Conservation (phyloP, 78 protist genomes). For the Dictyostelium capitatum region DNA sequence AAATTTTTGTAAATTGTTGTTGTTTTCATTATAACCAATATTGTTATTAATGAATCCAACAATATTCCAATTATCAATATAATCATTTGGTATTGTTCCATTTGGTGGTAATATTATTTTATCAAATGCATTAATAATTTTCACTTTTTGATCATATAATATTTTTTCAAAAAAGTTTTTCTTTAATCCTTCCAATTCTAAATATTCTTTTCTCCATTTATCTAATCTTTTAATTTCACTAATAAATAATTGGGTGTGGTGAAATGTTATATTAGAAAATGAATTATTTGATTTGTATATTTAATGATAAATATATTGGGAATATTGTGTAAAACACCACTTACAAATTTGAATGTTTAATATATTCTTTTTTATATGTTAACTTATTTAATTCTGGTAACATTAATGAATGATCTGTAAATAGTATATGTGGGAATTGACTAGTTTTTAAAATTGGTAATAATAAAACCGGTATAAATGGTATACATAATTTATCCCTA, state of each 20-base stretch:
- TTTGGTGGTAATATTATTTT: neutral
- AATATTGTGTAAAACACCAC: too few species aligned
- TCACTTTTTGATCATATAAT: slow-evolving; percentile 6
- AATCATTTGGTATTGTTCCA: neutral
- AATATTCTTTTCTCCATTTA: slow-evolving; percentile 13
- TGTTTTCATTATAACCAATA: neutral
- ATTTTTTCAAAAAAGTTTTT: neutral
- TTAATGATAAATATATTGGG: too few species aligned
- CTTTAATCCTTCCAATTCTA: neutral
- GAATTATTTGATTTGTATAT: too few species aligned
- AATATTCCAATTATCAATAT: neutral
- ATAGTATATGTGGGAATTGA: neutral
- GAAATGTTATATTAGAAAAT: too few species aligned
- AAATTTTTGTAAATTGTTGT: too few species aligned
- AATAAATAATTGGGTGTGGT: too few species aligned
- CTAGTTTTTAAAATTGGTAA: slow-evolving; percentile 7
- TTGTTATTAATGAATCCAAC: neutral
- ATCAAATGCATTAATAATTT: slow-evolving; percentile 2
- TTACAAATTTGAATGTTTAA: neutral
- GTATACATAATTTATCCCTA: slow-evolving; percentile 22
- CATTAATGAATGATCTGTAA: neutral
- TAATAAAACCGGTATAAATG: neutral
- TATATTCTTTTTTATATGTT: neutral
- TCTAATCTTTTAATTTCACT: slow-evolving; percentile 5
- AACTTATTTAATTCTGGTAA: neutral